These are phyloP conservation scores for Neurospora tetraspora DNA, from an alignment of 495 filamentous ascomycete genomes.

Conservation along the genomic window DNA sequence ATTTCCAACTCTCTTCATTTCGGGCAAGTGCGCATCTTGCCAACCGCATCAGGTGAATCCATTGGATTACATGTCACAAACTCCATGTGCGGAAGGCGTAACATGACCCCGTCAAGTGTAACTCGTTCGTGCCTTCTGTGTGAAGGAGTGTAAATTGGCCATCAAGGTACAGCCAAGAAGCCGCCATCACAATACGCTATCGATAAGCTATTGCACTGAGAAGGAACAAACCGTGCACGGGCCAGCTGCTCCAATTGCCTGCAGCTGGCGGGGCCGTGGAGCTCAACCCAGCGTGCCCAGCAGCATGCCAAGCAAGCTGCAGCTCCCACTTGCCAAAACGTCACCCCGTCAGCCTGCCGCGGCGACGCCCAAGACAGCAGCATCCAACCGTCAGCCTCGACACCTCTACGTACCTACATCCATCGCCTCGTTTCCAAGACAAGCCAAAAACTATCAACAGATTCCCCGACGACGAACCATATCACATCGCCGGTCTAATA, in stretches of 20 bases:
- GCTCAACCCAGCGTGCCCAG: not conserved
- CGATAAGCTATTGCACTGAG: not conserved
- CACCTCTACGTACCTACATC: not conserved
- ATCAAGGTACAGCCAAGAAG: not conserved
- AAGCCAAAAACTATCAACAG: not conserved
- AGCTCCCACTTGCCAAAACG: constrained; percentile 2
- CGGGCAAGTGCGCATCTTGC: not conserved
- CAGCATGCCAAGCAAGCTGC: not conserved
- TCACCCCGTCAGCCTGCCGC: constrained; percentile 9
- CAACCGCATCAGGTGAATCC: not conserved
- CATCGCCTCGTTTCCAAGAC: constrained; percentile 1
- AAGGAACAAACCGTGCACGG: not conserved
- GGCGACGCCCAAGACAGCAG: not conserved
- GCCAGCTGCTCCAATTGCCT: not conserved
- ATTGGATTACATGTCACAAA: not conserved
- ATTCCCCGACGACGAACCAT: not conserved
- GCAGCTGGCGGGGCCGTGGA: not conserved
- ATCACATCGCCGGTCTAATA: not conserved
- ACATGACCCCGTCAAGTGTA: not conserved
- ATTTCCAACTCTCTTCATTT: not conserved
- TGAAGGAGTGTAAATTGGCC: not conserved
- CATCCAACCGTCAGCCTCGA: constrained; percentile 2
- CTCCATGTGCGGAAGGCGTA: not conserved
- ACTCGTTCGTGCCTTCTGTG: not conserved
- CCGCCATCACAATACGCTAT: not conserved